Evolutionary conservation across 1,284 basidiomycete species (phyloP).

Genomic region (Moniliophthora roreri): DNA sequence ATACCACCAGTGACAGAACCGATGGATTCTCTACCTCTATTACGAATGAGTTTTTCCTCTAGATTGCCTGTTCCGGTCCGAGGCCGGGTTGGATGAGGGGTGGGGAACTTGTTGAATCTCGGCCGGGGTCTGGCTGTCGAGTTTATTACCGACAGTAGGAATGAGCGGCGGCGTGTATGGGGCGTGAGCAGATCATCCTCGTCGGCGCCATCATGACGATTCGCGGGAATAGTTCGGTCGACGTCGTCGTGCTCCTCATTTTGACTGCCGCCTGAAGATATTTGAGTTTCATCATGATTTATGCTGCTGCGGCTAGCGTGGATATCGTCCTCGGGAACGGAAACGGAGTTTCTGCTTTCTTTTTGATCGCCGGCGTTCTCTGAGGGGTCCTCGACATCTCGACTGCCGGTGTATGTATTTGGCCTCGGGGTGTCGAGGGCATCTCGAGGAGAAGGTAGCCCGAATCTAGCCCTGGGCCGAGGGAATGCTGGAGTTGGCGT

Average conservation of each 20-base stretch:
- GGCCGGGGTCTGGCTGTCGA: constrained; percentile 72
- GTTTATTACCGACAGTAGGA: constrained; percentile 76
- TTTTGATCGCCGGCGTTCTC: not conserved
- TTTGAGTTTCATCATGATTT: not conserved
- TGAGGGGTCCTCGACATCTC: not conserved
- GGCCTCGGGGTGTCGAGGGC: constrained; percentile 29
- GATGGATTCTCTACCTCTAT: constrained; percentile 3
- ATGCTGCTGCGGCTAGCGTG: not conserved
- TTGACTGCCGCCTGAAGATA: constrained; percentile 17
- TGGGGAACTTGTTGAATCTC: constrained; percentile 42
- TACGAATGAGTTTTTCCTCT: not conserved
- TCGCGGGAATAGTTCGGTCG: constrained; percentile 26
- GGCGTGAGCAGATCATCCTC: constrained; percentile 53
- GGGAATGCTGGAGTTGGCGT: constrained; percentile 68
- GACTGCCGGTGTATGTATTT: constrained; percentile 11
- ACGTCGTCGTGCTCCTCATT: constrained; percentile 24
- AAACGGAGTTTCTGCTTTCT: not conserved
- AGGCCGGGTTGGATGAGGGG: constrained; percentile 52
- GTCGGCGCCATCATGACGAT: constrained; percentile 21
- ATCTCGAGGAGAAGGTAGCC: constrained; percentile 40
- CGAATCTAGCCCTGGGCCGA: constrained; percentile 61
- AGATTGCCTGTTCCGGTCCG: not conserved
- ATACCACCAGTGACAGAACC: not conserved
- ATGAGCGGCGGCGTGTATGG: constrained; percentile 66
- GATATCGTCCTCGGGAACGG: not conserved